A percentile compares a stretch with the other conserved stretches of the same genome.
phyloP scores from a whole-genome alignment of 2,329 filamentous ascomycete genomes.

The Ciborinia camelliae region DNA sequence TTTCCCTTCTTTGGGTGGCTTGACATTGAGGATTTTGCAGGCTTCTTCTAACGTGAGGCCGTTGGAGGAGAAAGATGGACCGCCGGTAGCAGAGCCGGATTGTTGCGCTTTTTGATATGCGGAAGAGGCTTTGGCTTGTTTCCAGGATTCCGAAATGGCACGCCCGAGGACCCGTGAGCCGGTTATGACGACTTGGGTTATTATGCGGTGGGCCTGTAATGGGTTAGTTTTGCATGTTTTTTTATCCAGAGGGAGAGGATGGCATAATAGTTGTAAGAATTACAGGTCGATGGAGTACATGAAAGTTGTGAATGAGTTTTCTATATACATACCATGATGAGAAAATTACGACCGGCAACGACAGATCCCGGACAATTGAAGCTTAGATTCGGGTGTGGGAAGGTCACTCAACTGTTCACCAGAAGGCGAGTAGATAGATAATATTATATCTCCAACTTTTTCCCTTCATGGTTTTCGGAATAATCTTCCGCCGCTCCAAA shows the following conservation, averaged over 20 bases:
- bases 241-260: not conserved
- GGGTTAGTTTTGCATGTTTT: conserved; percentile 1
- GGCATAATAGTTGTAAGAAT: not conserved
- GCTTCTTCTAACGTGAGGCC: conserved; percentile 94
- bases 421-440: conserved; percentile 1
- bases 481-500: conserved; percentile 6
- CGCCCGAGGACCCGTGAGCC: conserved; percentile 89
- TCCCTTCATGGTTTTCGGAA: conserved; percentile 7
- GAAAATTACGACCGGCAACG: not conserved
- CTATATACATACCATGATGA: conserved; percentile 10
- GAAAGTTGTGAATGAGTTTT: too few species aligned
- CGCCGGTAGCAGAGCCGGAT: conserved; percentile 53
- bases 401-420: not conserved
- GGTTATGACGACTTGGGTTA: conserved; percentile 88
- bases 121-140: conserved; percentile 85
- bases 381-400: not conserved
- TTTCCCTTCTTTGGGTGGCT: conserved; percentile 75
- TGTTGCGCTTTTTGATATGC: conserved; percentile 70
- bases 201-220: conserved; percentile 81
- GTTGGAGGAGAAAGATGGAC: conserved; percentile 50
- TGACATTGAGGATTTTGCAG: conserved; percentile 94
- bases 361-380: not conserved
- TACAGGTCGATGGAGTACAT: not conserved
- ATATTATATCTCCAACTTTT: conserved; percentile 15
- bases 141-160: conserved; percentile 91